Evolutionary conservation across 2,329 filamentous ascomycete genomes (phyloP).

Genomic region (Nemania diffusa): DNA sequence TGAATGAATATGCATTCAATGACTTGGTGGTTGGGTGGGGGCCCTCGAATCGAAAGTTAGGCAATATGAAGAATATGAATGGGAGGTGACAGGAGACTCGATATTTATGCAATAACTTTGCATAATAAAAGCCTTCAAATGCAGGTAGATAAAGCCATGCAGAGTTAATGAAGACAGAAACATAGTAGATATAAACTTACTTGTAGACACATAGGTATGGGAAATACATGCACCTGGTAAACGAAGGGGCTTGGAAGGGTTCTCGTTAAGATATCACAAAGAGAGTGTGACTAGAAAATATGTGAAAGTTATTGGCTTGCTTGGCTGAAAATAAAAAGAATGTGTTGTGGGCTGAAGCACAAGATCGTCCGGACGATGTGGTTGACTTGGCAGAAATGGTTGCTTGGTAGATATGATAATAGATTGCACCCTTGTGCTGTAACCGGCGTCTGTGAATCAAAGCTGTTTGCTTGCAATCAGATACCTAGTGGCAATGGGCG

Average conservation of each 20-base stretch:
- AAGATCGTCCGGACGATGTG: slow-evolving; percentile 19
- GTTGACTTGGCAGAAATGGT: not conserved
- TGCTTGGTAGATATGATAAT: slow-evolving; percentile 15
- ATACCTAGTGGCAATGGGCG: slow-evolving; percentile 24
- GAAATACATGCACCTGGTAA: not conserved
- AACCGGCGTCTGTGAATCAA: slow-evolving; percentile 14
- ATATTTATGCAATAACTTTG: not conserved
- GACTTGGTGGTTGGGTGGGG: not conserved
- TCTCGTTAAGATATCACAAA: not conserved
- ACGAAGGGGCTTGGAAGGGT: not conserved
- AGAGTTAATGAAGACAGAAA: slow-evolving; percentile 2
- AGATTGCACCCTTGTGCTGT: slow-evolving; percentile 12
- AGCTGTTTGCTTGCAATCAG: slow-evolving; percentile 16
- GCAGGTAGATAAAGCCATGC: not conserved
- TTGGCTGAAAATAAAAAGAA: slow-evolving; percentile 11
- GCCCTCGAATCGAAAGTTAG: not conserved
- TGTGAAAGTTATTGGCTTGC: slow-evolving; percentile 3
- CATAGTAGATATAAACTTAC: slow-evolving; percentile 17
- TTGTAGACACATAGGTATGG: not conserved
- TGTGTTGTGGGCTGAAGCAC: slow-evolving; percentile 13
- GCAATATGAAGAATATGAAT: not conserved
- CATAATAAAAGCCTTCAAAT: not conserved
- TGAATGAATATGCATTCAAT: not conserved
- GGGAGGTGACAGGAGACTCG: not conserved
- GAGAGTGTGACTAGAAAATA: slow-evolving; percentile 9